A percentile compares a stretch with the other conserved stretches of the same genome.
phyloP scores from a whole-genome alignment of 176 grass and related monocot species.

The Carex myosuroides region DNA sequence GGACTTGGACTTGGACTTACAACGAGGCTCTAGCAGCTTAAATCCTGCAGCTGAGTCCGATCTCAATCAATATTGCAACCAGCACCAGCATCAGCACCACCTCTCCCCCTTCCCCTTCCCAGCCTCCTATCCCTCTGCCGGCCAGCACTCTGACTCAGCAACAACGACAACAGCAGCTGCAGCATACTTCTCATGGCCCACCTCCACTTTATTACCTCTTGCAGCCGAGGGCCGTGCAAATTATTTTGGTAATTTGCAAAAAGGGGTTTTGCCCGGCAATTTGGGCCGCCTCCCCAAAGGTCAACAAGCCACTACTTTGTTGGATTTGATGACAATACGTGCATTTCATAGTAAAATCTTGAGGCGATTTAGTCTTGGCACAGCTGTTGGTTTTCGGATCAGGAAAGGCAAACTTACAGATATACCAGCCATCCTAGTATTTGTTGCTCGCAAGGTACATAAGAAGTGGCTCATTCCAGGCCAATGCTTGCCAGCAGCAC shows the following conservation, averaged over 20 bases:
- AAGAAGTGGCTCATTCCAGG: conserved; percentile 69
- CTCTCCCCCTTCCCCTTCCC: no score
- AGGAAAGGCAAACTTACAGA: conserved; percentile 73
- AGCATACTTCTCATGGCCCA: conserved; percentile 99
- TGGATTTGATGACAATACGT: conserved; percentile 96
- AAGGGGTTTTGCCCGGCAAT: conserved; percentile 78
- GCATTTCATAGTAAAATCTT: conserved; percentile 98
- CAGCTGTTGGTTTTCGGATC: conserved; percentile 84
- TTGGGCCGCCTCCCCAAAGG: conserved; percentile 67
- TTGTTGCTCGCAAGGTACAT: conserved; percentile 92
- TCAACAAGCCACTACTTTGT: conserved; percentile 79
- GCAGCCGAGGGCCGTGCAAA: conserved; percentile 90
- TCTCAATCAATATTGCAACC: conserved; percentile 36
- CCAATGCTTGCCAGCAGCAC: conserved; percentile 74
- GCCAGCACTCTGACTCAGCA: conserved; percentile 66
- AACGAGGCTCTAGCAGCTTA: not conserved
- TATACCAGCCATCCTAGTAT: conserved; percentile 85
- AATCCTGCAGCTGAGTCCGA: not conserved
- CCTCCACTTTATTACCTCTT: conserved; percentile 74
- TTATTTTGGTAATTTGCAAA: conserved; percentile 93
- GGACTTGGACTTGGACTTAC: not conserved
- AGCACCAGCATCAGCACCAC: conserved; percentile 10
- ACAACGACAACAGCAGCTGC: conserved; percentile 19
- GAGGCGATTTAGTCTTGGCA: conserved; percentile 82
- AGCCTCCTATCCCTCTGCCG: conserved; percentile 61